Percentiles rank a stretch among this genome's conserved stretches.
These are phyloP conservation scores for Phytophthora boehmeriae DNA, from an alignment of 352 stramenopile species.

Conservation along the genomic window DNA sequence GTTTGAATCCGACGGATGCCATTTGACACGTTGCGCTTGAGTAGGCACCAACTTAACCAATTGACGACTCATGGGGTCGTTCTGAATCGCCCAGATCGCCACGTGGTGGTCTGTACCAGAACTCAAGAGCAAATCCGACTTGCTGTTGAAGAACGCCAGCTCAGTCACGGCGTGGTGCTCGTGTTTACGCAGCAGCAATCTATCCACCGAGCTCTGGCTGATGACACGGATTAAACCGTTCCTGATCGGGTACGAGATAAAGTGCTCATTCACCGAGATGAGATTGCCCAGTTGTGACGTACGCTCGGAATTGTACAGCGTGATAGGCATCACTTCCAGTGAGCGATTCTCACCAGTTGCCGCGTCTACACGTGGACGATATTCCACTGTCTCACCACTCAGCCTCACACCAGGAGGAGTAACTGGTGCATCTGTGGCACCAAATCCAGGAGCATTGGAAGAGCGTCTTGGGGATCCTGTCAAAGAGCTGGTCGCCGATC, in stretches of 20 bases:
- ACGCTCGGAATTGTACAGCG: conserved; percentile 81
- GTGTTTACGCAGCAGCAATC: conserved; percentile 76
- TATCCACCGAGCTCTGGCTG: conserved; percentile 77
- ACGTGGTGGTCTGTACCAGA: conserved; percentile 77
- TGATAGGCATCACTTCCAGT: conserved; percentile 87
- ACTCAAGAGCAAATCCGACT: conserved; percentile 73
- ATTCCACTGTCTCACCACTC: conserved; percentile 59
- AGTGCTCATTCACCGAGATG: conserved; percentile 83
- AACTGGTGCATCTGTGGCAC: conserved; percentile 12
- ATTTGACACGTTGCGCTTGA: conserved; percentile 73
- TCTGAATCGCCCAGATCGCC: conserved; percentile 71
- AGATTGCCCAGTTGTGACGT: conserved; percentile 74
- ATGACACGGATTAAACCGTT: conserved; percentile 88
- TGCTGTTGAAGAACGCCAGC: conserved; percentile 75
- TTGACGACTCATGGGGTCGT: conserved; percentile 72
- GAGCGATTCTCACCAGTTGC: conserved; percentile 49
- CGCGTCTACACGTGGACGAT: conserved; percentile 47
- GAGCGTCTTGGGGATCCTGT: conserved; percentile 47
- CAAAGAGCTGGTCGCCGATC: conserved; percentile 47
- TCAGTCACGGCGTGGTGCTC: conserved; percentile 76
- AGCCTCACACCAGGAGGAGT: conserved; percentile 55
- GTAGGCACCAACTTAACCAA: conserved; percentile 68
- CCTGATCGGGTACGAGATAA: conserved; percentile 88
- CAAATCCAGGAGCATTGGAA: conserved; percentile 26
- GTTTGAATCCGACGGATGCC: conserved; percentile 77